Evolutionary conservation across 768 basidiomycete species (phyloP), one percentile per base, ranked within the genome.

Genomic region (Mrakia blollopis): DNA sequence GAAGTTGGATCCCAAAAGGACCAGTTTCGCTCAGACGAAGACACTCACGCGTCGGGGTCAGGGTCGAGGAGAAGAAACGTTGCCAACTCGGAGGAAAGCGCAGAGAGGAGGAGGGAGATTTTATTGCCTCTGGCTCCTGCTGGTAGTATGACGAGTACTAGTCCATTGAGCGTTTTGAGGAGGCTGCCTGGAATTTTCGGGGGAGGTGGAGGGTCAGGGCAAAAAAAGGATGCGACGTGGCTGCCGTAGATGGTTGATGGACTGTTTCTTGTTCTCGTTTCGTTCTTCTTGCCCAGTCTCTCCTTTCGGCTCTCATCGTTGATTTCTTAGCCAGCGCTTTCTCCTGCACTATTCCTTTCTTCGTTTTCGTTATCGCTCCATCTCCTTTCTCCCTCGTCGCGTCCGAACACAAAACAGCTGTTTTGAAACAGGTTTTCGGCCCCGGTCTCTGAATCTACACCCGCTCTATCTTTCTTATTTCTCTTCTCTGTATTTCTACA

Each of bases 201-300:
- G 47, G 47, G 44, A 44, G 44, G 35, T 68, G 65, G 65, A 9
- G 65, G 39, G 35, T 23, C 37, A 8, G 3, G 18, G 65, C 44
- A 39, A 25, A 68, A 39, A 39, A 44, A 41, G 37, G 18, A 41
- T 23, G 5, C 9, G 32, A 21, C n/a, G 37, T 2, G 63, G 63
- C 23, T 32, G 63, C 32, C 63, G n/a, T 65, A 68, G 37, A n/a
- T 25, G 65, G 37, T 25, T 25, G 39, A 44, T 68, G 65, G 65
- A n/a, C 65, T 44, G 32, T 65, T 65, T 30, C n/a, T 65, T 14
- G 30, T 65, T 62, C 61, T 62, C 63, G 28, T 14, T 65, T 37
- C 8, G 32, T 65, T 65, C 44, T 65, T 8, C 18, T 30, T 28
- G 32, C 61, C 4, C 2, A 28, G 25, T 61, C 57, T 61, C 61